Evolutionary conservation across 2,329 filamentous ascomycete species (phyloP), one percentile per base, ranked within the genome.

Genomic region (Sclerotinia spermophila): DNA sequence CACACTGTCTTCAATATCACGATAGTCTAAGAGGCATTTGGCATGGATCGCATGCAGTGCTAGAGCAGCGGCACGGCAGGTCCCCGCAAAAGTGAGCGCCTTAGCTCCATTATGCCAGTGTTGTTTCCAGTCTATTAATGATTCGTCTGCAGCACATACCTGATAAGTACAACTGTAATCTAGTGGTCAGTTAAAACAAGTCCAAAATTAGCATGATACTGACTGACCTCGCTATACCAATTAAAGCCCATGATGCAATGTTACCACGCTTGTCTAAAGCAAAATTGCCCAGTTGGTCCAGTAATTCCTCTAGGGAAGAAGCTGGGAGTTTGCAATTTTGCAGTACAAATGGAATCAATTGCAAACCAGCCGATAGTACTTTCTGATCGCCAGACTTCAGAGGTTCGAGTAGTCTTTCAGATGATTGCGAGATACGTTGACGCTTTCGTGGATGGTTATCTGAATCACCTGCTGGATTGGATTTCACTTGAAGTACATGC

Each of bases 161-260:
- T 86, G 83, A 61, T 81, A 76, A 42, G 85, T 82, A 75, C 86
- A 84, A 74, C 85, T 86, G 33, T 68, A 45, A 64, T n/a, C 69
- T 44, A 75, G 73, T 74, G 69, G 69, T 72, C 35, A 74, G 56
- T 15, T 21, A 55, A 38, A 17, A 27, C 51, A n/a, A n/a, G n/a
- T 30, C 17, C 15, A 70, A 27, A 15, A 33, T 42, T n/a, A 60
- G 45, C 8, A 30, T 30, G 21, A 30, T 35, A 80, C 85, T 78
- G 82, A 80, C 85, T 78, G 82, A 94, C 93, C 92, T 92, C 73
- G 92, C 85, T 78, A 93, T 88, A n/a, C 90, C 90, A 67, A 97
- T 80, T 83, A 97, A 88, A 27, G 93, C 90, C 96, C 96, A 99
- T 0, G 90, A 92, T 11, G 90, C 87, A 55, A 90, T 82, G 13